Evolutionary conservation across 306 rosid genomes (phyloP).

Genomic region (Castanospermum australe): DNA sequence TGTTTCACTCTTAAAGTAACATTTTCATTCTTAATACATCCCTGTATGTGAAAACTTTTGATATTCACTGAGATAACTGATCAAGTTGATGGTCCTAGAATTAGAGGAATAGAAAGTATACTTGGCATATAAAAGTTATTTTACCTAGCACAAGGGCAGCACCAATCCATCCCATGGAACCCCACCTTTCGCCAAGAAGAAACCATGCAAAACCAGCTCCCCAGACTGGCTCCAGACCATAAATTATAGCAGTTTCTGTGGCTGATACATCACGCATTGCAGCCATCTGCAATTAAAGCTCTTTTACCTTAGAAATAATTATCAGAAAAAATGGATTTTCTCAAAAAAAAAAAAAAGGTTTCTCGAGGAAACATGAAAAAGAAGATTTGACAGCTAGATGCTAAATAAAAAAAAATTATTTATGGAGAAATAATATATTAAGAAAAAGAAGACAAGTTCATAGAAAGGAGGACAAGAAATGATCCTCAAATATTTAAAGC

Average conservation of each 20-base stretch:
- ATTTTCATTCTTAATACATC: neutral
- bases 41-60: neutral
- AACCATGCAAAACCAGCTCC: slow-evolving; percentile 83
- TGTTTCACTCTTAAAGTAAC: neutral
- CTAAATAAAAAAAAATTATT: neutral
- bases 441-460: neutral
- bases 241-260: slow-evolving; percentile 71
- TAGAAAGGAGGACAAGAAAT: neutral
- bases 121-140: slow-evolving; percentile 5
- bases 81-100: neutral
- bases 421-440: neutral
- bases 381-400: neutral
- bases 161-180: slow-evolving; percentile 70
- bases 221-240: slow-evolving; percentile 83
- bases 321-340: slow-evolving; percentile 15
- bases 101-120: neutral
- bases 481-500: neutral
- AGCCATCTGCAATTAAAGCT: slow-evolving; percentile 49
- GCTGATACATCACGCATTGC: slow-evolving; percentile 84
- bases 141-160: slow-evolving; percentile 74
- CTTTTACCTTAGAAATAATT: neutral
- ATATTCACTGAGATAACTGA: neutral
- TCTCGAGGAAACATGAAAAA: neutral
- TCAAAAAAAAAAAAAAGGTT: neutral
- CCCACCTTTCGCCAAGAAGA: slow-evolving; percentile 87